These are phyloP conservation scores for Raphanus raphanistrum DNA, from an alignment of 345 rosid species.

Conservation along the genomic window DNA sequence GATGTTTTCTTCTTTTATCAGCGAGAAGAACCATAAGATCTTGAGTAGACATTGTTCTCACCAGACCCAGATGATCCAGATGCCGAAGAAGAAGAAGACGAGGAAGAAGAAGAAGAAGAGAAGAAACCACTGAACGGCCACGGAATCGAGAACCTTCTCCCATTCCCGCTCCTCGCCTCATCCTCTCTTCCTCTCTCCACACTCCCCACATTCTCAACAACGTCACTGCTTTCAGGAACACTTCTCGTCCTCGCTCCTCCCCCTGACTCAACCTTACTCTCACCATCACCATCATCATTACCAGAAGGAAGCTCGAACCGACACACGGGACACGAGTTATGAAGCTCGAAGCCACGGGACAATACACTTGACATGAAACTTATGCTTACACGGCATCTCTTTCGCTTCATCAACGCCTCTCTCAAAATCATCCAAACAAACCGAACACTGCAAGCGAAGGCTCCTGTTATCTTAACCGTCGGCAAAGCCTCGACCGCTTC, in stretches of 20 bases:
- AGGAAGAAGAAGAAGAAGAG: slow-evolving; percentile 50
- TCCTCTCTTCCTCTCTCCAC: slow-evolving; percentile 59
- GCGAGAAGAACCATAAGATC: slow-evolving; percentile 37
- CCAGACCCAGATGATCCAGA: slow-evolving; percentile 51
- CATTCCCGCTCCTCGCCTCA: slow-evolving; percentile 50
- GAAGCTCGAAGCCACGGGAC: slow-evolving; percentile 91
- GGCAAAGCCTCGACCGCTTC: slow-evolving; percentile 81
- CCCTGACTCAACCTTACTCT: slow-evolving; percentile 55
- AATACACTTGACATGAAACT: slow-evolving; percentile 73
- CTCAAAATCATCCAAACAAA: slow-evolving; percentile 86
- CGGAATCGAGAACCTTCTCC: slow-evolving; percentile 67
- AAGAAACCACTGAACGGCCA: slow-evolving; percentile 88
- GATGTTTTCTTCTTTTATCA: slow-evolving; percentile 16
- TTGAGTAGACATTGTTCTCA: slow-evolving; percentile 46
- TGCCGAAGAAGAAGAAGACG: slow-evolving; percentile 15
- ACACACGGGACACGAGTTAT: slow-evolving; percentile 90
- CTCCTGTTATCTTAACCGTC: slow-evolving; percentile 53
- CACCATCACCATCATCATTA: slow-evolving; percentile 54
- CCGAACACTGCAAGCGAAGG: slow-evolving; percentile 67
- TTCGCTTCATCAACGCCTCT: slow-evolving; percentile 59
- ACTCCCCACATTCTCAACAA: slow-evolving; percentile 14
- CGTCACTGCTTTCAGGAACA: neutral
- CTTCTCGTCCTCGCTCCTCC: slow-evolving; percentile 5
- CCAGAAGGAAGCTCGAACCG: slow-evolving; percentile 63
- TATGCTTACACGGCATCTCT: slow-evolving; percentile 94